Evolutionary conservation across 495 filamentous ascomycete genomes (phyloP), one percentile per base, ranked within the genome.

Genomic region (Penicillium turbatum): DNA sequence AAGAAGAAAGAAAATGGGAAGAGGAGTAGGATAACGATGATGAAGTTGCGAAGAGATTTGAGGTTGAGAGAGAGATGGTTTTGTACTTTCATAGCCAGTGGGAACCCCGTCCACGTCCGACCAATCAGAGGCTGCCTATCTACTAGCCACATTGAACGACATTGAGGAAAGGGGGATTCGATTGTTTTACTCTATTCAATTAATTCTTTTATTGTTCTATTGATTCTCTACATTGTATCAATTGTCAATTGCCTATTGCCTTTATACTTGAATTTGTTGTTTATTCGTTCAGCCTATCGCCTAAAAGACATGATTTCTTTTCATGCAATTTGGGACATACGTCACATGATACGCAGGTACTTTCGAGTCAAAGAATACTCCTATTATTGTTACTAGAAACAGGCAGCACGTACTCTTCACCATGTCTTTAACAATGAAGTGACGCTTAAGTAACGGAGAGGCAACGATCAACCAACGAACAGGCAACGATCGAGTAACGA

Each of bases 1-100:
- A 29, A 52, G 68, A 41, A 62, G 61, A 46, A 69, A 70, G 24
- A 10, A 67, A 59, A 51, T 60, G 48, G 26, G 48, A 36, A 35
- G 43, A 41, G 34, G 31, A 34, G 21, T 19, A 26, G 44, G 30
- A 11, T 49, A 39, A 38, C n/a, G 21, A 37, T 31, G 46, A 49
- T 13, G 49, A 44, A 39, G 39, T 15, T 35, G 34, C 60, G 48
- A 72, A 52, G 52, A 57, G 55, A 60, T 40, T 24, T 55, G 46
- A 53, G 58, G 36, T 40, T 54, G 50, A 48, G 48, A 59, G 47
- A 55, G 53, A 60, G 51, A 62, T 51, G 26, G 49, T 26, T 51
- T 51, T 56, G 64, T 61, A 67, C 61, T 71, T 65, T 69, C 41
- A 44, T 30, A 44, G 41, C 26, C 41, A 44, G 41, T 44, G 41